phyloP scores from a whole-genome alignment of 345 rosid species.

The Populus simonii region DNA sequence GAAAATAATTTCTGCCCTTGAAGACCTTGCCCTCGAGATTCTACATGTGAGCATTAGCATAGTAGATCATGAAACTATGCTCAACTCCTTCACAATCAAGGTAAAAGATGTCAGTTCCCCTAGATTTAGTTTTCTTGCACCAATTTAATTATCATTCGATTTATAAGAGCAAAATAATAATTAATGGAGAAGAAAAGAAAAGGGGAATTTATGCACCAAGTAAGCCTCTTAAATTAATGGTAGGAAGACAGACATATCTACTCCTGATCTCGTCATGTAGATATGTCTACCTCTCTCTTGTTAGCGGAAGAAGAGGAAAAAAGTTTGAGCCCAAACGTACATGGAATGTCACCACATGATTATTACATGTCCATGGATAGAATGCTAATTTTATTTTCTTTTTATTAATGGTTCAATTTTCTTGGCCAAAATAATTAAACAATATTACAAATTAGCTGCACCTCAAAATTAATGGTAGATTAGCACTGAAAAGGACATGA shows the following conservation, averaged over 20 bases:
- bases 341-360: not conserved
- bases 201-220: not conserved
- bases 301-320: not conserved
- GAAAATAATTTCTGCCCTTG: conserved; percentile 74
- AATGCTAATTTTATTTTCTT: not conserved
- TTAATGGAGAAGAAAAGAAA: not conserved
- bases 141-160: not conserved
- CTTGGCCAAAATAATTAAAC: not conserved
- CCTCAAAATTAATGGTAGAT: not conserved
- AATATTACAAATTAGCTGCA: not conserved
- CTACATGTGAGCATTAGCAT: conserved; percentile 61
- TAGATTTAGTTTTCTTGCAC: not conserved
- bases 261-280: not conserved
- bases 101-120: conserved; percentile 30
- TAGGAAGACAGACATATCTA: not conserved
- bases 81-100: conserved; percentile 94
- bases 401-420: not conserved
- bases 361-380: not conserved
- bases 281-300: not conserved
- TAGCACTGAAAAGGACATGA: not conserved
- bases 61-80: conserved; percentile 60
- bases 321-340: not conserved
- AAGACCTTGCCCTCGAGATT: conserved; percentile 77
- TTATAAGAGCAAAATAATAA: not conserved
- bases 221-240: not conserved